These are phyloP conservation scores for Scedosporium boydii DNA, from an alignment of 2,329 filamentous ascomycete species.

Conservation along the genomic window DNA sequence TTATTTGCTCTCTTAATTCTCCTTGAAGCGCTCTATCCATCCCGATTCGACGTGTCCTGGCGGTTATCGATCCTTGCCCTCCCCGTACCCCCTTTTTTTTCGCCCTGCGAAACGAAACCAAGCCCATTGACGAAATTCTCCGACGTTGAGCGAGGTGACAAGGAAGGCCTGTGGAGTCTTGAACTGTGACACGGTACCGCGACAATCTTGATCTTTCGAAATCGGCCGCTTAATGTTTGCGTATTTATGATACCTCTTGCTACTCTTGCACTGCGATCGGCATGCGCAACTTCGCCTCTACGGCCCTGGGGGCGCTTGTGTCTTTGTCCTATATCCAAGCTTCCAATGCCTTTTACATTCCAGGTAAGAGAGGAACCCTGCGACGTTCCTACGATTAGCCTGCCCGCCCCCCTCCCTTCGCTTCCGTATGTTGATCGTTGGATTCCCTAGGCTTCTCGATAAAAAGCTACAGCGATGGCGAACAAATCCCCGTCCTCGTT, in stretches of 20 bases:
- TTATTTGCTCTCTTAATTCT: too few relatives aligned
- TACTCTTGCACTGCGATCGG: background rate
- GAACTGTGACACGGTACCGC: background rate
- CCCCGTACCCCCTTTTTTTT: too few relatives aligned
- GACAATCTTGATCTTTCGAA: background rate
- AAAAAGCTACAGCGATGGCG: slow-evolving; percentile 66
- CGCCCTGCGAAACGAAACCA: too few relatives aligned
- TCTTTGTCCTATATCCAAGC: slow-evolving; percentile 26
- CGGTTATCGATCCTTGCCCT: too few relatives aligned
- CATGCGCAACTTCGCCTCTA: slow-evolving; percentile 4
- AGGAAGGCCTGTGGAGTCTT: too few relatives aligned
- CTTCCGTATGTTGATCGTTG: slow-evolving; percentile 5
- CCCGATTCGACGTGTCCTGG: too few relatives aligned
- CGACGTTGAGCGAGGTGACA: too few relatives aligned
- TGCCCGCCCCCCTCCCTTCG: background rate
- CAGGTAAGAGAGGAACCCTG: slow-evolving; percentile 45
- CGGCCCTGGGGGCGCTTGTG: background rate
- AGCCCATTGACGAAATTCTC: too few relatives aligned
- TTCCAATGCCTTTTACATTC: slow-evolving; percentile 70
- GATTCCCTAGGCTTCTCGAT: slow-evolving; percentile 60
- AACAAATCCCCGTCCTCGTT: slow-evolving; percentile 74
- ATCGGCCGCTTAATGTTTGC: background rate
- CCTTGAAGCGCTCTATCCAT: too few relatives aligned
- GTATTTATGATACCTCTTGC: background rate
- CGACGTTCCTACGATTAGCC: background rate